Percentiles rank a stretch among this genome's conserved stretches.
These are phyloP conservation scores for Juglanconis oblonga DNA, from an alignment of 2,329 filamentous ascomycete genomes.

Conservation along the genomic window DNA sequence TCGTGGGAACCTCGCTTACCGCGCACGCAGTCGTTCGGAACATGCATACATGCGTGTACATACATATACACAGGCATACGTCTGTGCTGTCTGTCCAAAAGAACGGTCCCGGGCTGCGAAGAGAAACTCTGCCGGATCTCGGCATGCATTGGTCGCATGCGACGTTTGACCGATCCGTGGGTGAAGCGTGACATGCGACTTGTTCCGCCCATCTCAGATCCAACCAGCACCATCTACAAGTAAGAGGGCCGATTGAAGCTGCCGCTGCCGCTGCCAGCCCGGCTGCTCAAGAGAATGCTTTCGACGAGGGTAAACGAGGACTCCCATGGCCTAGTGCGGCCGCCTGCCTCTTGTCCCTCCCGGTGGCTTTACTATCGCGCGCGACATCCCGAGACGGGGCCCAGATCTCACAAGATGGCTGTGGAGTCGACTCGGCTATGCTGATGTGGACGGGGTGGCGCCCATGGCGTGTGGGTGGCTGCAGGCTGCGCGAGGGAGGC, in stretches of 20 bases:
- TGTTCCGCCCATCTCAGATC: neutral
- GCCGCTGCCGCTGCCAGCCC: neutral
- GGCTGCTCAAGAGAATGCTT: neutral
- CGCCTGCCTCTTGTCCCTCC: constrained; percentile 6
- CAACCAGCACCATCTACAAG: neutral
- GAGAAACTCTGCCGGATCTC: constrained; percentile 11
- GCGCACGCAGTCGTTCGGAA: neutral
- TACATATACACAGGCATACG: neutral
- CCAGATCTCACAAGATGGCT: neutral
- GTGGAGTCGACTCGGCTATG: neutral
- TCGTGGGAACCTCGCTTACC: constrained; percentile 16
- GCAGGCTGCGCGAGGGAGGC: neutral
- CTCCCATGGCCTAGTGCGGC: constrained; percentile 7
- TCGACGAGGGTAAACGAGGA: neutral
- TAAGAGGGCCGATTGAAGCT: neutral
- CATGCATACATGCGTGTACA: neutral
- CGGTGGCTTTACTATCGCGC: constrained; percentile 9
- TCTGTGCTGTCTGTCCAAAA: neutral
- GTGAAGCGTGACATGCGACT: neutral
- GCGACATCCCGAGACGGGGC: constrained; percentile 2
- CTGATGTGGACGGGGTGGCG: constrained; percentile 3
- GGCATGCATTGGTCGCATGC: constrained; percentile 5
- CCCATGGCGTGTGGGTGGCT: constrained; percentile 14
- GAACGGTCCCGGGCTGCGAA: neutral
- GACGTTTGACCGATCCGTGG: constrained; percentile 9